Evolutionary conservation across 495 filamentous ascomycete species (phyloP), one percentile per base, ranked within the genome.

Genomic region (Talaromyces borbonicus): DNA sequence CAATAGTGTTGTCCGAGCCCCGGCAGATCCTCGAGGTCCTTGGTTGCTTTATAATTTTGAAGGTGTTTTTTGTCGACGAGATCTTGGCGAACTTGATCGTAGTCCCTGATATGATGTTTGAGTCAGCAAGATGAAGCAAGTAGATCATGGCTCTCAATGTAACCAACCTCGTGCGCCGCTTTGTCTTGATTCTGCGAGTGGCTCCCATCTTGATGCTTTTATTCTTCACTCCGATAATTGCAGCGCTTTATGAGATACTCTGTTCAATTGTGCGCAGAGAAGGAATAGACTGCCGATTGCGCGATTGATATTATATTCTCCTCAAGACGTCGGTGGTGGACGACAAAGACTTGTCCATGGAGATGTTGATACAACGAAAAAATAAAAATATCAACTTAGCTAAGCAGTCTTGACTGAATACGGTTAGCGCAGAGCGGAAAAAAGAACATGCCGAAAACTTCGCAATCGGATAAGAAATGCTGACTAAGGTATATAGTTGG

Each of bases 11-110:
- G 67, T 4, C 90, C 90, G 22, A 95, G 68, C 0, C 79, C 90
- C 5, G 90, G 92, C 12, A 92, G 74, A 53, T 96, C 90, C 58
- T 95, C 90, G 15, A 75, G 66, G 20, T 85, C 82, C 54, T 95
- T 90, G 36, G 80, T 72, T 24, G 78, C 76, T 55, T 87, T 85
- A 72, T 81, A 83, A 40, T 84, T 76, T 30, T 73, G 65, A 19
- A 98, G 78, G 58, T 95, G 89, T 52, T 80, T 83, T 6, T 83
- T 73, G 11, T 79, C 82, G 44, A 63, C 67, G 40, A 95, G 66
- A 62, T 98, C 92, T 36, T 78, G 77, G 52, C 85, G 74, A 60
- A 95, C 75, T 63, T 95, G 92, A 60, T 98, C 90, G 53, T 95
- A 73, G 64, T 87, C 89, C 60, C 86, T 89, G 53, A 25, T 39